Base-by-base conservation (phyloP, 2,329 filamentous ascomycete genomes). In the Gnomoniopsis sp. region DNA sequence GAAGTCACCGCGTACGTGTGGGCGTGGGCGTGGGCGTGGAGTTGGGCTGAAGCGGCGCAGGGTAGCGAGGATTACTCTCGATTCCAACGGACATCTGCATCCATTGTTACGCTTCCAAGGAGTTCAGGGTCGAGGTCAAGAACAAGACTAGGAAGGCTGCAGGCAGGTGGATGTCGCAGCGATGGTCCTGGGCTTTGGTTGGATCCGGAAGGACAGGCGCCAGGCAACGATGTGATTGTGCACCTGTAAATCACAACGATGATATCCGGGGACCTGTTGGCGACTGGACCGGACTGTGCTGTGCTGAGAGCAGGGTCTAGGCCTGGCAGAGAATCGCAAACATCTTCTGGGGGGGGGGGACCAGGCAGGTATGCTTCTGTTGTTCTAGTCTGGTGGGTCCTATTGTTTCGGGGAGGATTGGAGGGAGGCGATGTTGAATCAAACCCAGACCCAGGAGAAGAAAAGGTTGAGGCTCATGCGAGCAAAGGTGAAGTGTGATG, bases 51-150 rank as follows among this genome's bases (percentile, higher is more conserved):
- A 26, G 33, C 14, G 38, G 41, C 26, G 26, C 26, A 30, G 6
- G 22, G 21, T 43, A 43, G 23, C 41, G 43, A 47, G 38, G 53
- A 59, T 58, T 64, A 63, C 67, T 66, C 58, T 64, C 65, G 69
- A 69, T 67, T 68, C 70, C 69, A 71, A 65, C 67, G 64, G 62
- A 70, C 68, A 66, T 69, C 66, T 62, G 69, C 69, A 72, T 72
- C 70, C 70, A 72, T 72, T 68, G 70, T 71, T 70, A 58, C 58
- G 51, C 61, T 55, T 55, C 53, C 17, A 36, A 49, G 30, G 44
- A n/a, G n/a, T 19, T 34, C 34, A 22, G 55, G 30, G 52, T 50
- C 34, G 30, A 58, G 30, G 52, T 50, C n/a, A 15, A 47, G 46
- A 26, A 30, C 41, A 55, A 36, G 44, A 47, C 53, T 49, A 58